Evolutionary conservation across 2,329 filamentous ascomycete genomes (phyloP).

Genomic region (Podosphaera aphanis): DNA sequence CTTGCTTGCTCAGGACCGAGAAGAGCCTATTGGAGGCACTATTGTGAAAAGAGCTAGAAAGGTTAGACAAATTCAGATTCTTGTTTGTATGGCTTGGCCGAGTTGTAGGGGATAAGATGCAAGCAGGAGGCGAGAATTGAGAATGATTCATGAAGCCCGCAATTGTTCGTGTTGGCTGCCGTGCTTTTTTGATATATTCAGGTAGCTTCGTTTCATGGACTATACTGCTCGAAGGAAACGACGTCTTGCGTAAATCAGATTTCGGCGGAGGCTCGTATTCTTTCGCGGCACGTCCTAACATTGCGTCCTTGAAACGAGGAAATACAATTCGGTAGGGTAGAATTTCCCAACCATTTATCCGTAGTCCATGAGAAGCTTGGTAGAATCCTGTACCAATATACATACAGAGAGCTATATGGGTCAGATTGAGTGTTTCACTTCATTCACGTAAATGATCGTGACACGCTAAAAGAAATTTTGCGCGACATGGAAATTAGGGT

Average conservation of each 20-base stretch:
- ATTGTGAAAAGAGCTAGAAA: neutral
- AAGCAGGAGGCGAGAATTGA: too few relatives aligned
- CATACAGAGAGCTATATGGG: neutral
- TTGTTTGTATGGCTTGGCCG: too few relatives aligned
- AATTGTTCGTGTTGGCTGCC: conserved; percentile 17
- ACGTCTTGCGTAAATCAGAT: conserved; percentile 21
- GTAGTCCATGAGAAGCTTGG: neutral
- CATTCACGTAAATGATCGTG: neutral
- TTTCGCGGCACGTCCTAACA: conserved; percentile 15
- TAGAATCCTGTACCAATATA: neutral
- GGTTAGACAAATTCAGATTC: too few relatives aligned
- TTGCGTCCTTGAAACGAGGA: conserved; percentile 8
- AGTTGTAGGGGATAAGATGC: too few relatives aligned
- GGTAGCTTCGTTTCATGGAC: conserved; percentile 23
- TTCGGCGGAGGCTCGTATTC: conserved; percentile 8
- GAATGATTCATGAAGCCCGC: conserved; percentile 11
- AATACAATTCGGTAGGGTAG: neutral
- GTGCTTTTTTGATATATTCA: conserved; percentile 25
- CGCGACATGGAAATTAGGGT: neutral
- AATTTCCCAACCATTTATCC: neutral
- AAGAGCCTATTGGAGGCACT: conserved; percentile 1
- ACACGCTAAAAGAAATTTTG: neutral
- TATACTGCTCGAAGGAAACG: conserved; percentile 34
- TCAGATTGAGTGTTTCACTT: neutral
- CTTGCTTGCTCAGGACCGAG: conserved; percentile 19